Base-by-base conservation (phyloP, 148 eudicot species). In the Fagopyrum esculentum region DNA sequence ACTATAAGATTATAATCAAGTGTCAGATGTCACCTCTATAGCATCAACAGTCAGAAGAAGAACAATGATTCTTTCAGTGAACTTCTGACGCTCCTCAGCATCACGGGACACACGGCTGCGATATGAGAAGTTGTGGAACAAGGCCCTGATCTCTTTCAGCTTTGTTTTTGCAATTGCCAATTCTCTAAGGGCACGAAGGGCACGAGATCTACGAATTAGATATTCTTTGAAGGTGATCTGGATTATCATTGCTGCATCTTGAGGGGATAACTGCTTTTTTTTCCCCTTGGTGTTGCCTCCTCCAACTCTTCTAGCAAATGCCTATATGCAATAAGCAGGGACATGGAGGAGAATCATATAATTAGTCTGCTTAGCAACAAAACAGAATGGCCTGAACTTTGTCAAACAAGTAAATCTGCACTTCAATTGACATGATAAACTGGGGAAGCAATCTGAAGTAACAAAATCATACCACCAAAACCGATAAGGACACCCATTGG, bases 11-110 rank as follows among this genome's bases (percentile, higher is more conserved):
- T 22, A 22, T 22, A 22, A 22, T 22, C 26, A 22, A 22, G 26
- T 22, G 26, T 22, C 26, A 22, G 26, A 22, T 22, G 30, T 71
- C 79, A 90, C 98, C 98, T 94, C 96, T 61, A 94, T 91, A 78
- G 86, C 85, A 78, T 94, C 98, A 52, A 94, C 96, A 79, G 98
- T 94, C 72, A 94, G 92, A 68, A 94, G 96, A 74, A 94, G 83
- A 57, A 92, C 98, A 80, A 94, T 92, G 77, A 94, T 82, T 85
- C 75, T 91, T 81, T 94, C 97, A 2, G 96, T 72, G 73, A 91
- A 94, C 77, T 81, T 92, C 81, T 94, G 97, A 46, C 88, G 90
- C 81, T 94, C 97, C 90, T 87, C 96, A 48, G 93, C 91, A 72
- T 92, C 90, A 80, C 86, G 89, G 29, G 89, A 69, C 19, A 94